These are phyloP conservation scores for Lyophyllum decastes DNA, from an alignment of 768 basidiomycete species.

Conservation along the genomic window DNA sequence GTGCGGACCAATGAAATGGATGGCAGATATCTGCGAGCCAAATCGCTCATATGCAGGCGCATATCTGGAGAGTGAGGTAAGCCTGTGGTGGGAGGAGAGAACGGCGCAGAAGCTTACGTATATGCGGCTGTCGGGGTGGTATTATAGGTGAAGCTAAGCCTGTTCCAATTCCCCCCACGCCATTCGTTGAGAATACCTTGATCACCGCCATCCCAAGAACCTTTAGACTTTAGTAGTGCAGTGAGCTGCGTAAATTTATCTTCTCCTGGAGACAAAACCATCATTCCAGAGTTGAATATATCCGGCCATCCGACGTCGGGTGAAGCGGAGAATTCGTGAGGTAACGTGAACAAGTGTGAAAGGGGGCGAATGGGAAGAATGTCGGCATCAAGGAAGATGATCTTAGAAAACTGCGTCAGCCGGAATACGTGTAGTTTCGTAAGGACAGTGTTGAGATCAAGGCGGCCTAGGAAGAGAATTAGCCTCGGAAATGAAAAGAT, in stretches of 20 bases:
- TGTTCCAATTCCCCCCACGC: conserved; percentile 84
- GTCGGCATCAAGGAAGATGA: conserved; percentile 92
- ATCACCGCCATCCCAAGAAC: conserved; percentile 98
- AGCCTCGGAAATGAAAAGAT: neutral
- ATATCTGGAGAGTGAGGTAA: conserved; percentile 57
- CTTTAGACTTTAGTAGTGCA: conserved; percentile 71
- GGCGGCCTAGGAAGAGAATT: conserved; percentile 66
- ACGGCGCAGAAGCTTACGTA: conserved; percentile 61
- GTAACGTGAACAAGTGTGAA: conserved; percentile 86
- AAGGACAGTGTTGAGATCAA: conserved; percentile 89
- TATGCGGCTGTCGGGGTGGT: conserved; percentile 97
- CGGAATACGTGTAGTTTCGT: conserved; percentile 98
- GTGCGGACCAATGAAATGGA: conserved; percentile 95
- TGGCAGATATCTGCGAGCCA: conserved; percentile 79
- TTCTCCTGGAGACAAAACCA: conserved; percentile 82
- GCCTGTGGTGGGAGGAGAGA: conserved; percentile 22
- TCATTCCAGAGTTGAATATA: conserved; percentile 97
- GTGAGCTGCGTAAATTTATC: conserved; percentile 80
- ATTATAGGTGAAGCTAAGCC: conserved; percentile 97
- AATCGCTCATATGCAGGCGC: conserved; percentile 96
- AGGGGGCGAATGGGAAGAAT: conserved; percentile 86
- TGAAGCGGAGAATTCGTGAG: conserved; percentile 86
- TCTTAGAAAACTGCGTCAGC: conserved; percentile 80
- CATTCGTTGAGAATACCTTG: conserved; percentile 98
- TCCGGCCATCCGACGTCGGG: conserved; percentile 99